Evolutionary conservation across 495 filamentous ascomycete genomes (phyloP).

Genomic region (Aspergillus hancockii): DNA sequence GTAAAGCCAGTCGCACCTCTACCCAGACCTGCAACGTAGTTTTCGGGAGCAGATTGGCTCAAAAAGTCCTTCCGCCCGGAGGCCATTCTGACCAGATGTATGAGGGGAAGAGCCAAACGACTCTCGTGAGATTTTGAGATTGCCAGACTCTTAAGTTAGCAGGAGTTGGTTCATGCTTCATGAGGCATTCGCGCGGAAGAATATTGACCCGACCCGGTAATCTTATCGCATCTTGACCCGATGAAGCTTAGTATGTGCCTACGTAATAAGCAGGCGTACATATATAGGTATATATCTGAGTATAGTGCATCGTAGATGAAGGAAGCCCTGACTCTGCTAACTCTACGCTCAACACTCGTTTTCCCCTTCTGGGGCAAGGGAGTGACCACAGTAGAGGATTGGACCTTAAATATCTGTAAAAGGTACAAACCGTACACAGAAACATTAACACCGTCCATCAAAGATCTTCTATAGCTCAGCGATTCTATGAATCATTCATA

Average conservation of each 20-base stretch:
- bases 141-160: neutral
- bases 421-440: slow-evolving; percentile 90
- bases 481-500: slow-evolving; percentile 88
- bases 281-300: no score
- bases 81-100: slow-evolving; percentile 53
- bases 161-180: neutral
- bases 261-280: no score
- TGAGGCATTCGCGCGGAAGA: slow-evolving; percentile 21
- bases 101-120: neutral
- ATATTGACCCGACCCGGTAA: slow-evolving; percentile 39
- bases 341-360: slow-evolving; percentile 73
- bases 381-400: slow-evolving; percentile 86
- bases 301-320: slow-evolving; percentile 58
- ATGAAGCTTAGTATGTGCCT: neutral
- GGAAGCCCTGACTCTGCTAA: slow-evolving; percentile 83
- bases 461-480: slow-evolving; percentile 78
- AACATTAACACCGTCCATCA: slow-evolving; percentile 85
- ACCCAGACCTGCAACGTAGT: slow-evolving; percentile 97
- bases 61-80: slow-evolving; percentile 86
- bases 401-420: slow-evolving; percentile 97
- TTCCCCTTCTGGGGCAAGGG: slow-evolving; percentile 82
- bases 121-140: neutral
- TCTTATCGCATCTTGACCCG: slow-evolving; percentile 37
- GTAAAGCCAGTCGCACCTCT: slow-evolving; percentile 98
- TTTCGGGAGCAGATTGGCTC: slow-evolving; percentile 87